These are phyloP conservation scores for barley (Hordeum vulgare) DNA, from an alignment of 176 grass and related monocot species.

Conservation along the genomic window DNA sequence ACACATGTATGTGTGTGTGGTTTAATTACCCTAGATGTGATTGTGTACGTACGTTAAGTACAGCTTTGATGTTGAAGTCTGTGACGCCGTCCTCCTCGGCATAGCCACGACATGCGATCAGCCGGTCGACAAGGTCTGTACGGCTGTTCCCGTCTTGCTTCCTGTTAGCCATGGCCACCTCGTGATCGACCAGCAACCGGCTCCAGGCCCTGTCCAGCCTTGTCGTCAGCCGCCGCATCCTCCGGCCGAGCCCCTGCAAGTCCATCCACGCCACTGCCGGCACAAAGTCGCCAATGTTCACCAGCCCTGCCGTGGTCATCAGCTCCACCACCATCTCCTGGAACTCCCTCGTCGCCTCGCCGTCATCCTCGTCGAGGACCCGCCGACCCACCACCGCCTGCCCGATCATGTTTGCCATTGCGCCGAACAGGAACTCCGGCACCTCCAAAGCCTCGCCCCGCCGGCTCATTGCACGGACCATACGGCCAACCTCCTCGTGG, in stretches of 20 bases:
- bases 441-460: background rate
- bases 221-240: background rate
- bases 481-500: background rate
- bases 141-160: background rate
- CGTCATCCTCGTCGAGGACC: background rate
- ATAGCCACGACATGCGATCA: background rate
- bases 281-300: background rate
- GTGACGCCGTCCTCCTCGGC: background rate
- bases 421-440: background rate
- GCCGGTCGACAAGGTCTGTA: background rate
- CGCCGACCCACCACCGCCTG: background rate
- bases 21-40: no score
- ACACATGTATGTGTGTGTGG: no score
- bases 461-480: background rate
- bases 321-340: background rate
- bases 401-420: background rate
- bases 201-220: background rate
- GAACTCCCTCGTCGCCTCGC: background rate
- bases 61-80: background rate
- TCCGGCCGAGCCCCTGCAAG: background rate
- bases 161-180: background rate
- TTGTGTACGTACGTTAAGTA: background rate
- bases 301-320: background rate
- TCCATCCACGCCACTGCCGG: background rate
- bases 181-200: background rate